phyloP scores from a whole-genome alignment of 2,329 filamentous ascomycete species.

The Aspergillus cejpii region DNA sequence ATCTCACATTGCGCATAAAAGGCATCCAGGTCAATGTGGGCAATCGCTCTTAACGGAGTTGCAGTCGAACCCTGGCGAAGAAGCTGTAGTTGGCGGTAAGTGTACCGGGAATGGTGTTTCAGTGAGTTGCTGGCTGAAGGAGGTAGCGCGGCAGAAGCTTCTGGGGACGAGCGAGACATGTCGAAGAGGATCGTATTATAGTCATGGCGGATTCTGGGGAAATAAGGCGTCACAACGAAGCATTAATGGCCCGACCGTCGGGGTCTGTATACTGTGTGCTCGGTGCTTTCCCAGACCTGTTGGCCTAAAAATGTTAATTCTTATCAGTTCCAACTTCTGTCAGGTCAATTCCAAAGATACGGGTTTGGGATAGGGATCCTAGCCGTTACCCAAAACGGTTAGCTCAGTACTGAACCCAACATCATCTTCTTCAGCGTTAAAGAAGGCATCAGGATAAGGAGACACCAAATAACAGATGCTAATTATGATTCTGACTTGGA shows the following conservation, averaged over 20 bases:
- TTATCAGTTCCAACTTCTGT: neutral
- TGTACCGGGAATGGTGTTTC: constrained; percentile 61
- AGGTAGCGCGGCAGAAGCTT: constrained; percentile 19
- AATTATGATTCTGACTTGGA: no score
- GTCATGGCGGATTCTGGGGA: constrained; percentile 13
- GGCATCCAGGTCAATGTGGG: constrained; percentile 91
- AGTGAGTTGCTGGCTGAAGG: constrained; percentile 43
- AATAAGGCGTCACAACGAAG: neutral
- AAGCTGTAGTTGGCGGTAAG: constrained; percentile 72
- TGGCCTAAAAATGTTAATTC: neutral
- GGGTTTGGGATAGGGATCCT: neutral
- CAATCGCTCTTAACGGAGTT: constrained; percentile 76
- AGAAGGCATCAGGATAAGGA: no score
- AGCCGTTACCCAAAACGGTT: neutral
- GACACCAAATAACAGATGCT: no score
- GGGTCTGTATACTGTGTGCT: neutral
- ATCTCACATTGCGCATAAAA: constrained; percentile 98
- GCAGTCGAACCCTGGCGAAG: constrained; percentile 63
- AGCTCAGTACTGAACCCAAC: neutral
- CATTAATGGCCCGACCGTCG: neutral
- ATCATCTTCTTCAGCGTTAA: neutral
- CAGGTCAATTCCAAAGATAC: neutral
- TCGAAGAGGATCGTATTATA: constrained; percentile 22
- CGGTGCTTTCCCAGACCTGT: neutral
- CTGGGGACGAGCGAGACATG: constrained; percentile 63